Evolutionary conservation across 176 grass and related monocot species (phyloP).

Genomic region (Carex kokanica): DNA sequence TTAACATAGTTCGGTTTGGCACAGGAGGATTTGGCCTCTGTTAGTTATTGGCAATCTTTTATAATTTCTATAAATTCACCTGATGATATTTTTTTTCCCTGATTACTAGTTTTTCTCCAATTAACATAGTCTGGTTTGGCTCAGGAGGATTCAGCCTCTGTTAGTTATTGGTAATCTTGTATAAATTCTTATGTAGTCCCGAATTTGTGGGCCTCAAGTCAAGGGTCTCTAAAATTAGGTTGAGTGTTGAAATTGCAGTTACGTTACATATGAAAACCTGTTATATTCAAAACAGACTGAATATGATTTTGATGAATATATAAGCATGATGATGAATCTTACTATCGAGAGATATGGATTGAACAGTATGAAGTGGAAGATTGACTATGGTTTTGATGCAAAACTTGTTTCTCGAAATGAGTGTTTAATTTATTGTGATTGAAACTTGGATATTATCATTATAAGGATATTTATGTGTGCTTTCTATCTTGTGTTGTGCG

Average conservation of each 20-base stretch:
- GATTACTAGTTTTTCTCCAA: neutral
- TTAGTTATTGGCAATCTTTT: neutral
- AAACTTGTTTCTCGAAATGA: slow-evolving; percentile 2
- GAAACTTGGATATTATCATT: neutral
- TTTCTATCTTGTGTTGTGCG: slow-evolving; percentile 20
- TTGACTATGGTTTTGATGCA: neutral
- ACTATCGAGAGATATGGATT: neutral
- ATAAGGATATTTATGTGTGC: neutral
- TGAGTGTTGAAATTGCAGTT: neutral
- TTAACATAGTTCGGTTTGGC: neutral
- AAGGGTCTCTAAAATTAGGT: neutral
- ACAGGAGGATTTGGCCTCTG: neutral
- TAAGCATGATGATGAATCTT: neutral
- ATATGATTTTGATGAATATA: neutral
- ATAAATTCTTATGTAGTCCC: neutral
- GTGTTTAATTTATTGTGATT: neutral
- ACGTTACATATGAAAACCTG: neutral
- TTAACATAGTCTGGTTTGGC: neutral
- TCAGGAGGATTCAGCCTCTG: neutral
- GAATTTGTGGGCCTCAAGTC: neutral
- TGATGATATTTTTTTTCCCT: neutral
- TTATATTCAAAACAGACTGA: neutral
- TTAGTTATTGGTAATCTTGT: slow-evolving; percentile 6
- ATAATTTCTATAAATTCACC: neutral
- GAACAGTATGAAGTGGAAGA: neutral